phyloP scores from a whole-genome alignment of 2,329 filamentous ascomycete species.

The Colletotrichum brevisporum region DNA sequence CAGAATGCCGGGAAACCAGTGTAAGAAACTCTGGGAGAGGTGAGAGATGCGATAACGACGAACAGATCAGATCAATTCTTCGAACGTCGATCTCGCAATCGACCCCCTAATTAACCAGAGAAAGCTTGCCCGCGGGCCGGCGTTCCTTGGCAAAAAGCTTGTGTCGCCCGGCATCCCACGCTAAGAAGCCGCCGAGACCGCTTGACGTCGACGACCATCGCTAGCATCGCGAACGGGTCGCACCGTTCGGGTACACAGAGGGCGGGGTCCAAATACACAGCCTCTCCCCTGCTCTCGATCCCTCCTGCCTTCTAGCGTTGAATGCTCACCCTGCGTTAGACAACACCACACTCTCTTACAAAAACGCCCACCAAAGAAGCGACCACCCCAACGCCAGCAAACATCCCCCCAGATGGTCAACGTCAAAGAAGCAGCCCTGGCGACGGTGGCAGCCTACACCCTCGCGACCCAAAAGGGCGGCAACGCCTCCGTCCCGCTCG shows the following conservation, averaged over 20 bases:
- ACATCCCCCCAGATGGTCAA: conserved; percentile 17
- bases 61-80: not conserved
- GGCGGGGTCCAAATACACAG: not conserved
- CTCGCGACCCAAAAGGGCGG: conserved; percentile 12
- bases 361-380: not conserved
- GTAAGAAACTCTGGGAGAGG: too few species aligned
- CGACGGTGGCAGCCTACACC: conserved; percentile 25
- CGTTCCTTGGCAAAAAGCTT: conserved; percentile 18
- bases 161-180: too few species aligned
- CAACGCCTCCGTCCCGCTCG: conserved; percentile 12
- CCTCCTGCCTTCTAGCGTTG: not conserved
- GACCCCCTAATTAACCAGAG: not conserved
- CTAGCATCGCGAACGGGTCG: not conserved
- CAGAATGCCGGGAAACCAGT: too few species aligned
- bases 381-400: not conserved
- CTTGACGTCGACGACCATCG: not conserved
- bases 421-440: conserved; percentile 25
- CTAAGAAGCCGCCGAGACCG: too few species aligned
- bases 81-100: not conserved
- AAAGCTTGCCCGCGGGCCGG: not conserved
- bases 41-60: not conserved
- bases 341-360: too few species aligned
- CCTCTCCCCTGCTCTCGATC: not conserved
- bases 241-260: not conserved
- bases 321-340: too few species aligned